These are phyloP conservation scores for Nakazawaea siamensis DNA, from an alignment of 805 yeast genomes.

Conservation along the genomic window DNA sequence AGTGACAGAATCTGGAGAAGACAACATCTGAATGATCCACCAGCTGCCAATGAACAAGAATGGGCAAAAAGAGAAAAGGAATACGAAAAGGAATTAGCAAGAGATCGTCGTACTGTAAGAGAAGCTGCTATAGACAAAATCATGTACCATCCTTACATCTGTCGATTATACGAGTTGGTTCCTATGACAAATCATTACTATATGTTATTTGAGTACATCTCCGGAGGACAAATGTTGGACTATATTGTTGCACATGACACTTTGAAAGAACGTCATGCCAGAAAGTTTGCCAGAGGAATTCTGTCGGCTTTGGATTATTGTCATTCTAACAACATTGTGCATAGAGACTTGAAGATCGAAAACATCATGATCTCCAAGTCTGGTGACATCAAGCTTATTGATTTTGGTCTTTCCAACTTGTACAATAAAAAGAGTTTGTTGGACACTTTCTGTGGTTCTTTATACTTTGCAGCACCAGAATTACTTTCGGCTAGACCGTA, in stretches of 20 bases:
- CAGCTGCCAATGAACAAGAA: constrained; percentile 52
- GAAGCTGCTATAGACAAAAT: constrained; percentile 93
- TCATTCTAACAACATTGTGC: constrained; percentile 91
- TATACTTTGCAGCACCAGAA: constrained; percentile 98
- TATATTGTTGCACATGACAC: constrained; percentile 96
- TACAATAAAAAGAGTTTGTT: constrained; percentile 64
- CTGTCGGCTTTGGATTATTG: constrained; percentile 91
- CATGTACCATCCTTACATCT: constrained; percentile 85
- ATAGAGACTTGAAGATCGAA: constrained; percentile 93
- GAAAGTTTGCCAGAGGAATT: constrained; percentile 91
- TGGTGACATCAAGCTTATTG: constrained; percentile 93
- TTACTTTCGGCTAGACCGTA: constrained; percentile 87
- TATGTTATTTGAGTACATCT: constrained; percentile 92
- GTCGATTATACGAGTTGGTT: constrained; percentile 87
- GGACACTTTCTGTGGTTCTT: constrained; percentile 93
- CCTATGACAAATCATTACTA: constrained; percentile 96
- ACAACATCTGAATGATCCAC: constrained; percentile 62
- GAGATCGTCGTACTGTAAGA: constrained; percentile 87
- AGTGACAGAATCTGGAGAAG: constrained; percentile 74
- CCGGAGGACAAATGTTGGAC: constrained; percentile 97
- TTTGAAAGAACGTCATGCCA: constrained; percentile 85
- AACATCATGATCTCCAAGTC: constrained; percentile 89
- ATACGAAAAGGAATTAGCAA: constrained; percentile 73
- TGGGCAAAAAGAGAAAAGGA: constrained; percentile 57
- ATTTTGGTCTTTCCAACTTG: constrained; percentile 89